These are phyloP conservation scores for Diplotaxis tenuifolia DNA, from an alignment of 345 rosid species.

Conservation along the genomic window DNA sequence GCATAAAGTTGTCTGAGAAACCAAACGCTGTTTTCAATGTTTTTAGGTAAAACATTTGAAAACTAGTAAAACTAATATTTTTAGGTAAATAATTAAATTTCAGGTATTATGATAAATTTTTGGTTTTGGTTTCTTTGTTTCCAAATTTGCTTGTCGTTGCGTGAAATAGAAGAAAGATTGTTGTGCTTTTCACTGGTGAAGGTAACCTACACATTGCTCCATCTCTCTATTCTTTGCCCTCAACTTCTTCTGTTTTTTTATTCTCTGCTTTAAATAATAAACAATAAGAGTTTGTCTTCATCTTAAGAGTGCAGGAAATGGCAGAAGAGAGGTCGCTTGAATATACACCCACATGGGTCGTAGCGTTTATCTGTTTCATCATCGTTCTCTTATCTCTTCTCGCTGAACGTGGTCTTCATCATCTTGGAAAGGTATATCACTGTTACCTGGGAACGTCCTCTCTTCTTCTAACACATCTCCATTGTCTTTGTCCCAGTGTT, in stretches of 20 bases:
- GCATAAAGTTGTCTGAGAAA: conserved; percentile 1
- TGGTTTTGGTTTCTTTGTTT: not conserved
- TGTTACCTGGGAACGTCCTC: not conserved
- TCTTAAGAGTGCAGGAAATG: conserved; percentile 34
- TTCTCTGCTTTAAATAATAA: conserved; percentile 26
- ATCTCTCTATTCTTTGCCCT: conserved; percentile 34
- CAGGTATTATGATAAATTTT: not conserved
- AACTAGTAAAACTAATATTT: too few species aligned
- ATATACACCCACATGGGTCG: conserved; percentile 82
- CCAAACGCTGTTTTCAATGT: conserved; percentile 5
- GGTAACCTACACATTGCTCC: conserved; percentile 9
- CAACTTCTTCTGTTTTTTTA: conserved; percentile 9
- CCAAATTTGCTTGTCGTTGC: not conserved
- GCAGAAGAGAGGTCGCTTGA: conserved; percentile 42
- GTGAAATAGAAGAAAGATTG: conserved; percentile 15
- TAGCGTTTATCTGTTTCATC: conserved; percentile 68
- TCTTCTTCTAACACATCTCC: not conserved
- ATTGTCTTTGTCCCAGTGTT: conserved; percentile 42
- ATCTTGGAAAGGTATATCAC: conserved; percentile 64
- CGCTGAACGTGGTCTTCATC: conserved; percentile 74
- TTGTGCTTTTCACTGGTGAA: conserved; percentile 7
- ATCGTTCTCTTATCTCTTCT: conserved; percentile 62
- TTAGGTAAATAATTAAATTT: too few species aligned
- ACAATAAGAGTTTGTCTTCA: conserved; percentile 16
- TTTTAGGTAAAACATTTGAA: too few species aligned